Conservation (phyloP, 2,329 filamentous ascomycete genomes). For the Neopestalotiopsis rosae region DNA sequence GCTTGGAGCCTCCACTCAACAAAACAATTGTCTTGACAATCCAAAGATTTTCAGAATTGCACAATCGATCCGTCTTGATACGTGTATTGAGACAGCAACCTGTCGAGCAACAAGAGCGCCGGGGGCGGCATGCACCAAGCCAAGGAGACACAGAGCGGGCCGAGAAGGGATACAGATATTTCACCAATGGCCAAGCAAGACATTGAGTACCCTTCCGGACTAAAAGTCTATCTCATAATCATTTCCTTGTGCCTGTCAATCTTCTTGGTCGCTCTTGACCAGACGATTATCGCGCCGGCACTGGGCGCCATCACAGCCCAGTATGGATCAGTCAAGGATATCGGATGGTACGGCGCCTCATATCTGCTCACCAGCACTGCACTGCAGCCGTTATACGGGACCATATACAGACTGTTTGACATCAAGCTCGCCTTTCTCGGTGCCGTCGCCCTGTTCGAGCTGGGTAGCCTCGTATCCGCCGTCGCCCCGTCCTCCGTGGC, state of each 20-base stretch:
- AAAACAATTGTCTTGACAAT: too few relatives aligned
- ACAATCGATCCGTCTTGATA: not conserved
- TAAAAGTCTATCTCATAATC: slow-evolving; percentile 25
- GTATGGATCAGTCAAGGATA: slow-evolving; percentile 44
- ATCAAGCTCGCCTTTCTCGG: slow-evolving; percentile 41
- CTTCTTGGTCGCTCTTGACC: slow-evolving; percentile 35
- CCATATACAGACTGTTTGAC: slow-evolving; percentile 40
- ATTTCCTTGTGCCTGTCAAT: slow-evolving; percentile 28
- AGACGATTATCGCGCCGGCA: slow-evolving; percentile 44
- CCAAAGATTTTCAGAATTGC: too few relatives aligned
- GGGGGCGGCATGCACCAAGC: not conserved
- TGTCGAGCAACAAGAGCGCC: not conserved
- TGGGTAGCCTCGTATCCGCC: slow-evolving; percentile 24
- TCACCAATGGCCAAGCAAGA: not conserved
- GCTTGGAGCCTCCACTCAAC: too few relatives aligned
- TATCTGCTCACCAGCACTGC: slow-evolving; percentile 41
- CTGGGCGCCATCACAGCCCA: slow-evolving; percentile 41
- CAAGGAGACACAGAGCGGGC: not conserved
- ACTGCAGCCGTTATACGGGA: slow-evolving; percentile 39
- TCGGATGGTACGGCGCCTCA: slow-evolving; percentile 51
- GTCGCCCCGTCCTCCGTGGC: slow-evolving; percentile 29
- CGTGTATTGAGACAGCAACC: not conserved
- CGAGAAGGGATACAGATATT: not conserved
- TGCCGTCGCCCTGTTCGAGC: slow-evolving; percentile 38
- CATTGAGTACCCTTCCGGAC: slow-evolving; percentile 3